These are phyloP conservation scores for Aspergillus bertholletiae DNA, from an alignment of 495 filamentous ascomycete species.

Conservation along the genomic window DNA sequence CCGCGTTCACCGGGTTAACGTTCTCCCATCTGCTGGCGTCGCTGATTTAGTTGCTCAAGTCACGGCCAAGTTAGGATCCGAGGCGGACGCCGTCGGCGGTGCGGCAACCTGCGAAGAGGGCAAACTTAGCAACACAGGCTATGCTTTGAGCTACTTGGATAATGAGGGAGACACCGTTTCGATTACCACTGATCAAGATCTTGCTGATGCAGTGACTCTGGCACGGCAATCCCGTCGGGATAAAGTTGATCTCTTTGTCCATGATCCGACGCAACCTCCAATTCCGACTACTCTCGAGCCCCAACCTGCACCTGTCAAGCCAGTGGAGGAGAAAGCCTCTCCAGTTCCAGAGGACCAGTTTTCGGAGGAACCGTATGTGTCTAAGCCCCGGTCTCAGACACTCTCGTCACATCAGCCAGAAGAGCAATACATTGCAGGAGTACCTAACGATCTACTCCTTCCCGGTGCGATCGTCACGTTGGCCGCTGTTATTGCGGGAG, in stretches of 20 bases:
- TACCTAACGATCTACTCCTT: constrained; percentile 91
- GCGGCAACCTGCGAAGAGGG: constrained; percentile 70
- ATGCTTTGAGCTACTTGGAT: constrained; percentile 93
- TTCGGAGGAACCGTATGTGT: constrained; percentile 55
- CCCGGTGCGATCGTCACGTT: constrained; percentile 93
- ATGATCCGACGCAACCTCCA: constrained; percentile 84
- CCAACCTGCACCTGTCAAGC: constrained; percentile 53
- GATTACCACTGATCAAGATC: constrained; percentile 92
- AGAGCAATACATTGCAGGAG: constrained; percentile 81
- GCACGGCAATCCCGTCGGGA: constrained; percentile 72
- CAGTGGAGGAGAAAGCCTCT: constrained; percentile 57
- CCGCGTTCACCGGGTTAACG: constrained; percentile 88
- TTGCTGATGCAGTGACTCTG: constrained; percentile 83
- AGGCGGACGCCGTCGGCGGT: constrained; percentile 84
- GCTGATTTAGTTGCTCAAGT: constrained; percentile 77
- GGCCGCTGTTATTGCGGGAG: constrained; percentile 88
- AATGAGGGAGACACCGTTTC: constrained; percentile 97
- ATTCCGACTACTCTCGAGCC: constrained; percentile 65
- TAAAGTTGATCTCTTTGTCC: constrained; percentile 97
- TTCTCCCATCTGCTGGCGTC: constrained; percentile 75
- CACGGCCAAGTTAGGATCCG: constrained; percentile 79
- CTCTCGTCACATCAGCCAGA: constrained; percentile 47
- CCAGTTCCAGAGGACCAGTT: constrained; percentile 43
- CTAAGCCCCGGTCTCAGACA: constrained; percentile 31
- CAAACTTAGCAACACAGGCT: constrained; percentile 73